Base-by-base conservation (phyloP, 768 basidiomycete species). In the Hypsizygus marmoreus region DNA sequence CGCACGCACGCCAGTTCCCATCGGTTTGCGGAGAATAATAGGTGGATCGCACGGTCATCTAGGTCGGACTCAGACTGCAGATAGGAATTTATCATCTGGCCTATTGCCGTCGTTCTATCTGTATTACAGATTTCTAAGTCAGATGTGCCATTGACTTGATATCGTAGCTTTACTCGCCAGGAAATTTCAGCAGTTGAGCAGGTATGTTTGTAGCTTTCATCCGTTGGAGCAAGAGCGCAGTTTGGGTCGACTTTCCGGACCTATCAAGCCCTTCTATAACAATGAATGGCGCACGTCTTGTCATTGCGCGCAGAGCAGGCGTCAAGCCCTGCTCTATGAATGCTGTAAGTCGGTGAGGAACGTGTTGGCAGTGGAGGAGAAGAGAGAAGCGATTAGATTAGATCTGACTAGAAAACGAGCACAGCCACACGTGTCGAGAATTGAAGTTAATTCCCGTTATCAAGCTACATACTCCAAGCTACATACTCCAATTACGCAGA, bases 251-350 rank as follows among this genome's bases (percentile, higher is more conserved):
- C 64, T 98, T 98, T 12, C 97, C 97, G 0, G 91, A 93, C 50
- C 89, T 76, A 63, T 98, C 95, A n/a, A 98, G 81, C 11, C 95
- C 97, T 66, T 97, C 95, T 40, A 97, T 76, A 28, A 93, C 94
- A 60, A 97, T 87, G 68, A 98, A 94, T 6, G 87, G 77, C 0
- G 90, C 91, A 12, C 87, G 76, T 57, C 46, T 62, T 8, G 54
- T 14, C 61, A 62, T 62, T 14, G 14, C 23, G 34, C 24, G 17
- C 14, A 3, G 14, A 23, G 26, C n/a, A 14, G 33, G n/a, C n/a
- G n/a, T n/a, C n/a, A n/a, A n/a, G n/a, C n/a, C n/a, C n/a, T n/a
- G n/a, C n/a, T n/a, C n/a, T n/a, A n/a, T n/a, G n/a, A n/a, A n/a
- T n/a, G n/a, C n/a, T n/a, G n/a, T n/a, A n/a, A n/a, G n/a, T n/a